Percentiles rank a stretch among this genome's conserved stretches.
These are phyloP conservation scores for Aphanomyces invadans DNA, from an alignment of 352 stramenopile genomes.

Conservation along the genomic window DNA sequence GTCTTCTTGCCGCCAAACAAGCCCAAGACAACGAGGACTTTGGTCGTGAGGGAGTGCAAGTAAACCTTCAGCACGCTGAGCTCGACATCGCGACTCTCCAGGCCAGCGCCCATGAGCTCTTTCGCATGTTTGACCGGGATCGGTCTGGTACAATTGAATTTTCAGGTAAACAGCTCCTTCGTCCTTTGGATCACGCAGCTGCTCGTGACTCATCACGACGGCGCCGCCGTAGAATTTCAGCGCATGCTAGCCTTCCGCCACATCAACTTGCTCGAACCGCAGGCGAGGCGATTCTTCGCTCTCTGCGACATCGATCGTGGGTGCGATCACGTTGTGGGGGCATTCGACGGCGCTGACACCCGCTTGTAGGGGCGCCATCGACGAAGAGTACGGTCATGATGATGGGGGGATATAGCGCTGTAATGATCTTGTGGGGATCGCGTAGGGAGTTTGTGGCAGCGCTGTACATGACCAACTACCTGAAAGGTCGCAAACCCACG, in stretches of 20 bases:
- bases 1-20: not conserved
- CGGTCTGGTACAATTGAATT: constrained; percentile 73
- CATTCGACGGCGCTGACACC: too few species aligned
- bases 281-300: constrained; percentile 58
- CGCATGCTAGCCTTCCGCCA: constrained; percentile 66
- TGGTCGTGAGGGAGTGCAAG: not conserved
- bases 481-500: constrained; percentile 26
- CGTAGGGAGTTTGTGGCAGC: constrained; percentile 68
- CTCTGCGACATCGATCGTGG: constrained; percentile 68
- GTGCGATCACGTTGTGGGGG: too few species aligned
- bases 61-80: constrained; percentile 36
- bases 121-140: constrained; percentile 65
- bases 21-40: not conserved
- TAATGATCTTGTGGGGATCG: constrained; percentile 27
- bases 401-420: too few species aligned
- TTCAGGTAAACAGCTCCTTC: constrained; percentile 31
- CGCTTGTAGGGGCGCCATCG: constrained; percentile 6
- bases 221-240: constrained; percentile 50
- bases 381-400: constrained; percentile 16
- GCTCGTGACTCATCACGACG: not conserved
- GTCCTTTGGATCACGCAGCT: too few species aligned
- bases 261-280: constrained; percentile 55
- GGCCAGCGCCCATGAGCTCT: constrained; percentile 48
- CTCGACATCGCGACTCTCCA: constrained; percentile 35
- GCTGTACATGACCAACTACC: constrained; percentile 67